Evolutionary conservation across 164 flowering plant genomes (phyloP), one percentile per base, ranked within the genome.

Genomic region (Euptelea pleiosperma): DNA sequence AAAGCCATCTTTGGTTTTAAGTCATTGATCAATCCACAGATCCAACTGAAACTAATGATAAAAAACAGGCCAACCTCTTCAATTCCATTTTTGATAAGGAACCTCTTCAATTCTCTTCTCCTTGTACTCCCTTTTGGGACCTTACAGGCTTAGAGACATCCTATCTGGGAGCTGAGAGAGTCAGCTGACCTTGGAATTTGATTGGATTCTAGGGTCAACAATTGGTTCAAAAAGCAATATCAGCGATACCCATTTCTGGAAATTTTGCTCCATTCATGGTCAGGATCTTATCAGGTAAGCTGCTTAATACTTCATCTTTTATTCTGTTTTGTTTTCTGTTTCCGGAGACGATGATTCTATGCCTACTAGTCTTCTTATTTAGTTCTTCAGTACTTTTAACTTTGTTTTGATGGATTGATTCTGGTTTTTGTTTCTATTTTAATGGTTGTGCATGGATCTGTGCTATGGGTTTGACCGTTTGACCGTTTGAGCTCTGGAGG

Each of bases 261-360:
- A 70, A 52, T 58, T 63, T 36, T 16, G 43, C 35, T 59, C 46
- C 55, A 6, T 24, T 56, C 34, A 11, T 55, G 65, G n/a, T 34
- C 62, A 70, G 70, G 55, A 30, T 47, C 45, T 45, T 67, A 10
- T 43, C 79, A 55, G 82, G 85, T 72, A 57, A 58, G 72, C 43
- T 24, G 8, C 28, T 45, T 40, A 22, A 29, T 45, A 33, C 18
- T 50, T 35, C 28, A 26, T 12, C 26, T 8, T 6, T 19, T 0
- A 8, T 35, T 14, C 12, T 58, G 2, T 57, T 50, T 34, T 41
- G 16, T 11, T 26, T 34, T 46, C 8, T 50, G 22, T 18, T 40
- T 45, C 2, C n/a, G 8, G 3, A n/a, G 45, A 3, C 11, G 11
- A n/a, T 54, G n/a, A 11, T 37, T 46, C 14, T 22, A 4, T 66